These are phyloP conservation scores for Cucumis melo DNA, from an alignment of 306 rosid genomes.

Conservation along the genomic window DNA sequence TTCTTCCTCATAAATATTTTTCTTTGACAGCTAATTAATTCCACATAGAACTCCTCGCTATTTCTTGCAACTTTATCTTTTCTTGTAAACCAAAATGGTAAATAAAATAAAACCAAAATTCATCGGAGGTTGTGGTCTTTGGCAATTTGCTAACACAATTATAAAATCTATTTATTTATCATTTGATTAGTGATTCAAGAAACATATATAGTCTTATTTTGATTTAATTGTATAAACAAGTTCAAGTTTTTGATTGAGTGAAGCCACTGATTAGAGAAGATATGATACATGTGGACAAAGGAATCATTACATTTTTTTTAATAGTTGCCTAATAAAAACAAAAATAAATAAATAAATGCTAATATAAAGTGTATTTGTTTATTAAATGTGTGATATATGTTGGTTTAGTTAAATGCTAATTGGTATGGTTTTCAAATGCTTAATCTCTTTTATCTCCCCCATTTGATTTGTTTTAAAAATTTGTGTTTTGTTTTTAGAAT, in stretches of 20 bases:
- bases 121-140: background rate
- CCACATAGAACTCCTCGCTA: background rate
- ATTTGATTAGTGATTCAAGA: background rate
- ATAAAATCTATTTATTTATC: background rate
- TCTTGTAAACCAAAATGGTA: background rate
- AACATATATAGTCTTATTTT: background rate
- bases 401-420: too few species aligned
- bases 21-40: background rate
- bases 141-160: background rate
- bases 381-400: too few species aligned
- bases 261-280: background rate
- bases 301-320: background rate
- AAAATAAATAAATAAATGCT: too few species aligned
- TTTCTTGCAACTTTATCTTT: background rate
- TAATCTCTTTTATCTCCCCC: too few species aligned
- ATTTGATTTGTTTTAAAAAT: too few species aligned
- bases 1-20: background rate
- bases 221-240: background rate
- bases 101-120: background rate
- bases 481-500: too few species aligned
- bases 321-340: background rate
- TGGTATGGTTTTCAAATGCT: too few species aligned
- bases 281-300: background rate
- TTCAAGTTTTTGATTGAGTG: background rate
- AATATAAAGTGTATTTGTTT: too few species aligned